Evolutionary conservation across 2,329 filamentous ascomycete genomes (phyloP).

Genomic region (Botrytis cinerea): DNA sequence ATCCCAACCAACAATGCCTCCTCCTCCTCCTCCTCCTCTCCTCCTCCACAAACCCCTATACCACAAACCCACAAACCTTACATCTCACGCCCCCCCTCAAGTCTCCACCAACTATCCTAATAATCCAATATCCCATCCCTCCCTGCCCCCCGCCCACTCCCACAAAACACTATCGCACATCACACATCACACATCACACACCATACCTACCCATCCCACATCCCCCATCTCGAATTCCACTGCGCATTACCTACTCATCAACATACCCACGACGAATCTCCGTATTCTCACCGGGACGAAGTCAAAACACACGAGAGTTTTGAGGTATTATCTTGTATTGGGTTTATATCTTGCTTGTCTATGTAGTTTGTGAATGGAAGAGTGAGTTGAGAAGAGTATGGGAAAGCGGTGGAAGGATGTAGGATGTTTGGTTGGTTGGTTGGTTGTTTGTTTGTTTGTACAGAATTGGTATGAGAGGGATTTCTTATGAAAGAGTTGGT

Average conservation of each 20-base stretch:
- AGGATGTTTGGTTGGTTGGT: no score
- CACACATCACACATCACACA: background rate
- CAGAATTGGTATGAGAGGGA: no score
- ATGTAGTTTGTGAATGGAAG: background rate
- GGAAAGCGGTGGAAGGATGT: no score
- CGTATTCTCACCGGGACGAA: accelerated
- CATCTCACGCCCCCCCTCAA: background rate
- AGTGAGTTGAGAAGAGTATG: background rate
- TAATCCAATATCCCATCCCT: background rate
- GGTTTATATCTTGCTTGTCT: background rate
- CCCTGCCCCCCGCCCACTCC: background rate
- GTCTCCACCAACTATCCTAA: background rate
- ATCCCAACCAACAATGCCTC: background rate
- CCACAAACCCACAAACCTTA: constrained; percentile 18
- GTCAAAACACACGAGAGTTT: background rate
- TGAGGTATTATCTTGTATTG: background rate
- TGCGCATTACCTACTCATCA: background rate
- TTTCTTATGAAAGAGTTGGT: background rate
- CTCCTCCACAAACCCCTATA: background rate
- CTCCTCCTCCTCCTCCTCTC: no score
- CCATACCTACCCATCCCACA: background rate
- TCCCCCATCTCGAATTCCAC: background rate
- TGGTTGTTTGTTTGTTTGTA: background rate
- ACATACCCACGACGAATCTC: background rate
- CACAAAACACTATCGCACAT: background rate